A percentile compares a stretch with the other conserved stretches of the same genome.
phyloP scores from a whole-genome alignment of 2,329 filamentous ascomycete species.

The Raffaelea arxii region DNA sequence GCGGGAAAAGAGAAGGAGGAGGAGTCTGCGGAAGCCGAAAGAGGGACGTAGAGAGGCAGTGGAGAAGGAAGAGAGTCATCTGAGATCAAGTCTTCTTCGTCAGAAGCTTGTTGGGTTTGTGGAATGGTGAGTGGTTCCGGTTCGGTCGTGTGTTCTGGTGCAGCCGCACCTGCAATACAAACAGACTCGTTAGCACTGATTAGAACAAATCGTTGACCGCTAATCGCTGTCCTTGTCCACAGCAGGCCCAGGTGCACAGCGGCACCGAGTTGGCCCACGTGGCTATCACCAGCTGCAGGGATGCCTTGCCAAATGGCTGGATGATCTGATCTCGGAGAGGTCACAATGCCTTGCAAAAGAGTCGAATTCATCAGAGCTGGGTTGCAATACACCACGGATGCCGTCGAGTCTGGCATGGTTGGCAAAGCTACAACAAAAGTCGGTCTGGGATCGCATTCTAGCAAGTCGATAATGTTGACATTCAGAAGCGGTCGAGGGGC shows the following conservation, averaged over 20 bases:
- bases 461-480: slow-evolving; percentile 25
- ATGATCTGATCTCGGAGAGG: slow-evolving; percentile 7
- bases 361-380: slow-evolving; percentile 15
- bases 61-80: too few species aligned
- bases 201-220: slow-evolving; percentile 6
- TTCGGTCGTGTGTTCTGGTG: not conserved
- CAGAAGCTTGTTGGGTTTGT: not conserved
- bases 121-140: not conserved
- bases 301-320: slow-evolving; percentile 17
- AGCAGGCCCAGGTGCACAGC: slow-evolving; percentile 2
- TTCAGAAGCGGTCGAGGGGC: slow-evolving; percentile 1
- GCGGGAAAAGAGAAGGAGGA: too few species aligned
- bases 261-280: not conserved
- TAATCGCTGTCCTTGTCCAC: slow-evolving; percentile 12
- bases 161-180: not conserved
- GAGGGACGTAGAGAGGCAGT: too few species aligned
- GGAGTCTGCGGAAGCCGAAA: too few species aligned
- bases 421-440: slow-evolving; percentile 20
- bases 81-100: too few species aligned
- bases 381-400: slow-evolving; percentile 17
- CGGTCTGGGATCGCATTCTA: slow-evolving; percentile 28
- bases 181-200: slow-evolving; percentile 9
- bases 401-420: not conserved
- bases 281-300: not conserved
- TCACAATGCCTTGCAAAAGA: slow-evolving; percentile 10